These are phyloP conservation scores for Aureobasidium sp. DNA, from an alignment of 2,329 filamentous ascomycete genomes.

Conservation along the genomic window DNA sequence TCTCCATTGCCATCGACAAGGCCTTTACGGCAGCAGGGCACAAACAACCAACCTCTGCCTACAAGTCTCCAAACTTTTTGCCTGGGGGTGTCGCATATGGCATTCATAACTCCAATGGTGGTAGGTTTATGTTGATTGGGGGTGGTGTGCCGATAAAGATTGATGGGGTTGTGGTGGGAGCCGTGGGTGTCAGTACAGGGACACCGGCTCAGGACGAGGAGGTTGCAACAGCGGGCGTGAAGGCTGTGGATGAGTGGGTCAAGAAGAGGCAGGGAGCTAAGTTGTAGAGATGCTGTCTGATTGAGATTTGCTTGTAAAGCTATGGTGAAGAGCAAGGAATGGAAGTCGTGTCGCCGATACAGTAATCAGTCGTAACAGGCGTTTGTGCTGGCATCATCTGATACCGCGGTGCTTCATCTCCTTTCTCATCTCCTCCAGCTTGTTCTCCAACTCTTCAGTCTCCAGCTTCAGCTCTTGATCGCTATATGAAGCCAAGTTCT, in stretches of 20 bases:
- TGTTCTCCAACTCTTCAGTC: background rate
- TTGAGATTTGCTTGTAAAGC: background rate
- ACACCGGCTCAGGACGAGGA: constrained; percentile 47
- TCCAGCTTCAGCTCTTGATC: background rate
- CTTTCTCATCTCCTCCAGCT: too few species aligned
- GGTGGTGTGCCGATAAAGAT: constrained; percentile 45
- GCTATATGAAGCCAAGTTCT: background rate
- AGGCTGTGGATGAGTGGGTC: constrained; percentile 34
- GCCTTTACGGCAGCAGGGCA: constrained; percentile 51
- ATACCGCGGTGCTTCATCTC: background rate
- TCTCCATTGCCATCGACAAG: constrained; percentile 57
- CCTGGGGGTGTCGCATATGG: constrained; percentile 46
- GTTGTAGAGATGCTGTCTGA: constrained; percentile 19
- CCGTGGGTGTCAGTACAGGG: constrained; percentile 47
- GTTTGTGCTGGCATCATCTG: background rate
- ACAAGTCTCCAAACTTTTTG: constrained; percentile 43
- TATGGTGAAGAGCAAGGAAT: too few species aligned
- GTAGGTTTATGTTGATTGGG: constrained; percentile 45
- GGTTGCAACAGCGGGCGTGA: constrained; percentile 43
- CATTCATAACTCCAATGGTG: constrained; percentile 44
- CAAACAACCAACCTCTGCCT: constrained; percentile 41
- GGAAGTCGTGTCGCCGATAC: too few species aligned
- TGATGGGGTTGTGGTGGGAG: constrained; percentile 43
- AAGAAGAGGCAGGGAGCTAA: constrained; percentile 29
- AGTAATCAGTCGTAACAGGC: too few species aligned